Base-by-base conservation (phyloP, 1,284 basidiomycete genomes). In the Trametes polyzona region DNA sequence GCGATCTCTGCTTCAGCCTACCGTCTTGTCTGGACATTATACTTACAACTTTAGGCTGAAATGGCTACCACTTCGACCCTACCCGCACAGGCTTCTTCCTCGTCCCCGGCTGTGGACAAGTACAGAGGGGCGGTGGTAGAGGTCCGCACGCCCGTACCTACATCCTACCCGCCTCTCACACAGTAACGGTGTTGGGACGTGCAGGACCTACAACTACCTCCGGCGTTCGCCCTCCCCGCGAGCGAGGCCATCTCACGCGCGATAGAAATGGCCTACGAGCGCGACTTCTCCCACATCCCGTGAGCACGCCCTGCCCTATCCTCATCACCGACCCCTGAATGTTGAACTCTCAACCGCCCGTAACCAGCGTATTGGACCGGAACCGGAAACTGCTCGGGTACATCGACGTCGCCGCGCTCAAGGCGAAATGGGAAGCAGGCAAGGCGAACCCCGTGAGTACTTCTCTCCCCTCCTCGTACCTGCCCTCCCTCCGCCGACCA, bases 231-330 rank as follows among this genome's bases (percentile, higher is more conserved):
- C n/a, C 78, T 95, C 3, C 88, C 90, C 8, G 75, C 80, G 9
- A 80, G 80, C 58, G 92, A 92, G 65, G 80, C 82, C 19, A 86
- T 95, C 54, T 81, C 82, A 9, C 78, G 83, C 27, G 93, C 92
- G 1, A 83, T 95, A 39, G 91, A 93, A 65, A 81, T 90, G 30
- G 93, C 93, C 0, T 95, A 94, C 67, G 93, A 95, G 64, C 84
- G 92, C 40, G 93, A 95, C 69, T 95, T 95, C 73, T 93, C 93
- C 24, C 87, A 94, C 67, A 88, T 95, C 55, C 93, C 93, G 93
- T 95, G 65, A 68, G 79, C 74, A 14, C 29, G 3, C 39, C 23
- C 43, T n/a, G 12, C 24, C 19, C 33, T 36, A 27, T 49, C 58
- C 37, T 42, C 33, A 26, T 30, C 23, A 7, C 14, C 47, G 36